Conservation (phyloP, 805 yeast genomes). For the Ogataea nitratoaversa region DNA sequence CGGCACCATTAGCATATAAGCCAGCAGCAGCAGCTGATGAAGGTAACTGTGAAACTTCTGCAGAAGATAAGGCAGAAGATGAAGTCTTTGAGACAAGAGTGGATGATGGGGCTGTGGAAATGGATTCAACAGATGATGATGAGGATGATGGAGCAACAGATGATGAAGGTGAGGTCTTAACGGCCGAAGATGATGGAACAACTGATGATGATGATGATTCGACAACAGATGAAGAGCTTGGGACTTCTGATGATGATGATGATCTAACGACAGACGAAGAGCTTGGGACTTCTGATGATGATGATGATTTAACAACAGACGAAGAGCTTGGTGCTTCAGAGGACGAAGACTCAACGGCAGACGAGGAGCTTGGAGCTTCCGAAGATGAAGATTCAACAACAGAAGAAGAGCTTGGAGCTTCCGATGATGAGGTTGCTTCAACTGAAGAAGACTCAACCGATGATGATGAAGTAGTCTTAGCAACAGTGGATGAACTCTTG, state of each 20-base stretch:
- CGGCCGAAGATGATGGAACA: conserved; percentile 17
- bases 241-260: conserved; percentile 26
- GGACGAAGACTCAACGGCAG: conserved; percentile 14
- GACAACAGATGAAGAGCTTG: conserved; percentile 17
- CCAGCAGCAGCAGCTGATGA: conserved; percentile 22
- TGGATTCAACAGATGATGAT: conserved; percentile 23
- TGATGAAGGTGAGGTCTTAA: conserved; percentile 19
- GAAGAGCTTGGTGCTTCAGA: conserved; percentile 20
- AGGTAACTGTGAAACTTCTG: no score
- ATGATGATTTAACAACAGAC: conserved; percentile 29
- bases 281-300: conserved; percentile 30
- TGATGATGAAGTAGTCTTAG: not conserved
- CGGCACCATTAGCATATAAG: conserved; percentile 25
- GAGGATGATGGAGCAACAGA: conserved; percentile 14
- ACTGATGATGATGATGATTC: conserved; percentile 28
- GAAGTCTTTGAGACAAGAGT: conserved; percentile 22
- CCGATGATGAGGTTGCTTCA: conserved; percentile 25
- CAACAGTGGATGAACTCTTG: conserved; percentile 13
- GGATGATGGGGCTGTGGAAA: conserved; percentile 23
- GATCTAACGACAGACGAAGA: conserved; percentile 27
- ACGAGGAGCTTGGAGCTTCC: not conserved
- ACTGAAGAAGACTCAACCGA: conserved; percentile 12
- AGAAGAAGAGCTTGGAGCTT: conserved; percentile 29
- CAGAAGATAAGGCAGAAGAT: conserved; percentile 23
- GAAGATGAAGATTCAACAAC: conserved; percentile 25